phyloP scores from a whole-genome alignment of 108 stramenopile species.

The Cylindrotheca fusiformis region DNA sequence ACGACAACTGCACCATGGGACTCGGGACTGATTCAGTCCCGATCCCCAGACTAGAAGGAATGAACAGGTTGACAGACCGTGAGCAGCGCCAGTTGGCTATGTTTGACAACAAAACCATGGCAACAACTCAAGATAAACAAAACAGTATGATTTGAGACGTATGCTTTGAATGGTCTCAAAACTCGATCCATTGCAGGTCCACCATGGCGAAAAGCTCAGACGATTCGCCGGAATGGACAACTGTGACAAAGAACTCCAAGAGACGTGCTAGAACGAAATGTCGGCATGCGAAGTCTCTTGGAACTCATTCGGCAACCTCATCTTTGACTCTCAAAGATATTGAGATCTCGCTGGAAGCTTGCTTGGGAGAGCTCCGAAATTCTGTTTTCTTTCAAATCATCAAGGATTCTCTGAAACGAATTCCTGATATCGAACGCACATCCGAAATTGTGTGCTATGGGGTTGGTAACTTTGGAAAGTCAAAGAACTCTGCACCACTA shows the following conservation, averaged over 20 bases:
- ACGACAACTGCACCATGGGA: no score
- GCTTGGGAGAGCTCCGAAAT: not conserved
- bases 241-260: constrained; percentile 17
- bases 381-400: constrained; percentile 8
- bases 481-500: constrained; percentile 25
- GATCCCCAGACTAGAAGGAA: no score
- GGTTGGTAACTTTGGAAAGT: constrained; percentile 42
- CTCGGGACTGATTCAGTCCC: no score
- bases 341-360: not conserved
- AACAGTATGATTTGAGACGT: no score
- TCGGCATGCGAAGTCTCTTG: constrained; percentile 1
- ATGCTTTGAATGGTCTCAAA: no score
- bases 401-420: not conserved
- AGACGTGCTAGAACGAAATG: constrained; percentile 9
- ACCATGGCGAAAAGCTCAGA: no score
- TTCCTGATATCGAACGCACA: not conserved
- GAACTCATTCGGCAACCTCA: not conserved
- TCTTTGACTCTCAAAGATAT: constrained; percentile 6
- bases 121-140: constrained; percentile 1
- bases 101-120: not conserved
- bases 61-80: no score
- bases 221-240: constrained; percentile 37
- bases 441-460: constrained; percentile 45
- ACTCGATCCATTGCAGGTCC: no score
- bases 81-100: no score